Conservation (phyloP, 2,329 filamentous ascomycete species). For the Talaromyces sp. region DNA sequence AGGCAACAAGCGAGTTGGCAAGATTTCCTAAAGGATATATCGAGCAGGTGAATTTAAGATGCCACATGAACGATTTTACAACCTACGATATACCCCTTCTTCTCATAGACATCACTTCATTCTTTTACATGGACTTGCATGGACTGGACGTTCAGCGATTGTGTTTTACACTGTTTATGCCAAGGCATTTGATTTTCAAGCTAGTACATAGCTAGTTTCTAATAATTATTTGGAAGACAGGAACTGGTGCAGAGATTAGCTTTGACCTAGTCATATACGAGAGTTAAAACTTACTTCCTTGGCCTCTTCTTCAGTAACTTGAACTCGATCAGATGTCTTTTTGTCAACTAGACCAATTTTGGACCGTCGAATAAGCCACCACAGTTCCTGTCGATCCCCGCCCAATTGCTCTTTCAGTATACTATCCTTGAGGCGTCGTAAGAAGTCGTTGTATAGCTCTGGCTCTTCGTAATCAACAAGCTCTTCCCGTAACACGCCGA, state of each 20-base stretch:
- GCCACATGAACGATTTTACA: neutral
- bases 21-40: slow-evolving; percentile 35
- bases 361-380: slow-evolving; percentile 65
- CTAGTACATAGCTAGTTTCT: neutral
- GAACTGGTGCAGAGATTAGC: slow-evolving; percentile 17
- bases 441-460: slow-evolving; percentile 67
- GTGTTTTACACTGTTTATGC: neutral
- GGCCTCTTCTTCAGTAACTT: slow-evolving; percentile 67
- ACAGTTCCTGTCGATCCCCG: slow-evolving; percentile 76
- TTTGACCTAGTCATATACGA: neutral
- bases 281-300: slow-evolving; percentile 42
- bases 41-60: neutral
- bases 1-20: slow-evolving; percentile 43
- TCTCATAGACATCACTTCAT: neutral
- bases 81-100: neutral
- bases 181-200: neutral
- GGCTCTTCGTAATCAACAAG: slow-evolving; percentile 72
- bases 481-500: slow-evolving; percentile 74
- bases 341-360: slow-evolving; percentile 69
- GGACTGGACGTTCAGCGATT: neutral
- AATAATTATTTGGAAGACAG: slow-evolving; percentile 15
- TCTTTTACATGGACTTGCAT: neutral
- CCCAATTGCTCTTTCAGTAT: slow-evolving; percentile 65
- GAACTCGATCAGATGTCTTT: slow-evolving; percentile 57
- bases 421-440: slow-evolving; percentile 66